Evolutionary conservation across 441 rosid species (phyloP), one percentile per base, ranked within the genome.

Genomic region (Populus trichocarpa): DNA sequence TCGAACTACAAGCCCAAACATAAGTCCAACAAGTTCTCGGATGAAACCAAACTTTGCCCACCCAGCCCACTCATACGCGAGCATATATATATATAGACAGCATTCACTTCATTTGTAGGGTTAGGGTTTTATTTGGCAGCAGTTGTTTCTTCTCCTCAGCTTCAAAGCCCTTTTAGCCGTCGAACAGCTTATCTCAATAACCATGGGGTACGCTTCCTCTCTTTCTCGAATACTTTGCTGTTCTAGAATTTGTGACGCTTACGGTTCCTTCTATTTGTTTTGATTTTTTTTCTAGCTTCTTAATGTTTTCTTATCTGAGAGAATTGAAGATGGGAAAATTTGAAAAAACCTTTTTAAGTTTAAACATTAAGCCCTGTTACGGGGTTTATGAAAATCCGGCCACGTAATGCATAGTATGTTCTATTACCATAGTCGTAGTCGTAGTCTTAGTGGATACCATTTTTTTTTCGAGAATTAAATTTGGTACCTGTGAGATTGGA

Each of bases 131-230:
- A 26, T 14, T 9, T 5, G n/a, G 77, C 67, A 9, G 81, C 78
- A 0, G 65, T 13, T 40, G 8, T 5, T 53, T 59, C 7, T 2
- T 28, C 8, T 26, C 40, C 40, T 28, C n/a, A 22, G 35, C 11
- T 3, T 28, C 63, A n/a, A 66, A n/a, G 35, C 73, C 77, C 63
- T 63, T 71, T 33, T 14, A 5, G 76, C 63, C 75, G 82, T 73
- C 80, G 69, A 50, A 42, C 68, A 25, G 22, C 35, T 16, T 53
- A n/a, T 26, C 74, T 66, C 75, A 26, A 70, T 63, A 69, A 20
- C 35, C 80, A 82, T 82, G 85, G 85, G 82, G 85, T 82, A 76
- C 22, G 75, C 12, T 46, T 8, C 20, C 33, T 59, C 11, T 32
- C 33, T 26, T 9, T 0, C 20, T 14, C 57, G 57, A 46, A 46